Conservation (phyloP, 2,329 filamentous ascomycete genomes). For the Aspergillus sp. region DNA sequence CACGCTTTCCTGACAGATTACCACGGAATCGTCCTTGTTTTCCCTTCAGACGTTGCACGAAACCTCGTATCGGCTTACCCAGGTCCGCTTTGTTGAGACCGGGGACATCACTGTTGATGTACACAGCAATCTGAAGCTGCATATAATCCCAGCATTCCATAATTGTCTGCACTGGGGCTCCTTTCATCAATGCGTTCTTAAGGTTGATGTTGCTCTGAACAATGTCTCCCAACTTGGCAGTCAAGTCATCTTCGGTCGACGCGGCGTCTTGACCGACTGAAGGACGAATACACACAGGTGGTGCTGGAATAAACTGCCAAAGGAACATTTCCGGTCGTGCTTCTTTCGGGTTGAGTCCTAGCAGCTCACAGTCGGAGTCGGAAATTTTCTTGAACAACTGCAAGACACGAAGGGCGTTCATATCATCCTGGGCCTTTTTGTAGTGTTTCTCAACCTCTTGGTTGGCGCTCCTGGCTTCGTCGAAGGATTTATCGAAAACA, state of each 20-base stretch:
- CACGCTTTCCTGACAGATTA: conserved; percentile 95
- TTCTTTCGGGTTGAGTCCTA: conserved; percentile 81
- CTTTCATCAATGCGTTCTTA: conserved; percentile 73
- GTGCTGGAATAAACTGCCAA: conserved; percentile 93
- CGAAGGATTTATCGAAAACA: conserved; percentile 80
- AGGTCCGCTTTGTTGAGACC: conserved; percentile 84
- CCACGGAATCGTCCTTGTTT: conserved; percentile 97
- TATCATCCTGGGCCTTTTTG: conserved; percentile 87
- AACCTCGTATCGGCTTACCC: conserved; percentile 84
- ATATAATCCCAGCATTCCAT: conserved; percentile 99
- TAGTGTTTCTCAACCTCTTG: conserved; percentile 84
- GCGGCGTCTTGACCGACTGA: conserved; percentile 90
- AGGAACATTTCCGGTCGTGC: conserved; percentile 94
- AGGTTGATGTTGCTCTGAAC: conserved; percentile 88
- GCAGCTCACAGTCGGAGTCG: conserved; percentile 79
- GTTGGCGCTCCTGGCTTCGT: conserved; percentile 70
- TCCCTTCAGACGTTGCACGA: conserved; percentile 92
- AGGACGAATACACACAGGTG: conserved; percentile 88
- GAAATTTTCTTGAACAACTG: conserved; percentile 89
- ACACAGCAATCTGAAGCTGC: conserved; percentile 92
- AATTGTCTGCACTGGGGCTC: conserved; percentile 78
- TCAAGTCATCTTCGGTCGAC: conserved; percentile 94
- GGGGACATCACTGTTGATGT: conserved; percentile 94
- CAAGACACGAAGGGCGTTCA: conserved; percentile 82
- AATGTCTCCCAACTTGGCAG: conserved; percentile 94